phyloP scores from a whole-genome alignment of 176 grass and related monocot species.

The Oryza longistaminata region DNA sequence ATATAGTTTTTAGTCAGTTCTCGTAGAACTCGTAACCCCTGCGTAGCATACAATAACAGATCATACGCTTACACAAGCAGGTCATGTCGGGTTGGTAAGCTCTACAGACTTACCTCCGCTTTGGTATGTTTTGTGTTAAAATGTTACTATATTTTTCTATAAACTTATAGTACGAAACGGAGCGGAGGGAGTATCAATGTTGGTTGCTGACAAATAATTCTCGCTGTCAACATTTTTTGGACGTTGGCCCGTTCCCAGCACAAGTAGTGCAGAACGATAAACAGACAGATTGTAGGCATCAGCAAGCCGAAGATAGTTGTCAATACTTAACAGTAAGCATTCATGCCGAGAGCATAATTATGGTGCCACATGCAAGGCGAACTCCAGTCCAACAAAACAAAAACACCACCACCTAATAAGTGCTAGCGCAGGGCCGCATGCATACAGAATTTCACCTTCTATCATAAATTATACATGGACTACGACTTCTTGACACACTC shows the following conservation, averaged over 20 bases:
- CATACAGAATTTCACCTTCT: constrained; percentile 29
- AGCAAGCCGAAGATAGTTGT: constrained; percentile 22
- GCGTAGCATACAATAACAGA: no score
- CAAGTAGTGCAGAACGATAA: neutral
- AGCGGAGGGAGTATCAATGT: no score
- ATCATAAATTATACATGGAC: constrained; percentile 40
- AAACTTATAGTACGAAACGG: no score
- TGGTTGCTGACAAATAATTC: no score
- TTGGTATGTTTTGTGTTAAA: no score
- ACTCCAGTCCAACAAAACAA: constrained; percentile 33
- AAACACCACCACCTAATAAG: constrained; percentile 6
- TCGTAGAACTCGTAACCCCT: no score
- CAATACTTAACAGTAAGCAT: constrained; percentile 24
- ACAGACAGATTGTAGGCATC: constrained; percentile 21
- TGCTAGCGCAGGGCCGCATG: constrained; percentile 17
- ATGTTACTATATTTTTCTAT: no score
- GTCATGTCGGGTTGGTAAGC: no score
- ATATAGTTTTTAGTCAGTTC: no score
- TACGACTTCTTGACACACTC: constrained; percentile 14
- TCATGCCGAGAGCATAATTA: constrained; percentile 33
- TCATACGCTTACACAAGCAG: no score
- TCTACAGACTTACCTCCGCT: no score
- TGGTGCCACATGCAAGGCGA: constrained; percentile 30
- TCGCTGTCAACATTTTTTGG: no score
- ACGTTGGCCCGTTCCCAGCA: neutral